Percentiles rank a stretch among this genome's conserved stretches.
Conservation (phyloP, 2,329 filamentous ascomycete genomes). For the Penicillium sp. region DNA sequence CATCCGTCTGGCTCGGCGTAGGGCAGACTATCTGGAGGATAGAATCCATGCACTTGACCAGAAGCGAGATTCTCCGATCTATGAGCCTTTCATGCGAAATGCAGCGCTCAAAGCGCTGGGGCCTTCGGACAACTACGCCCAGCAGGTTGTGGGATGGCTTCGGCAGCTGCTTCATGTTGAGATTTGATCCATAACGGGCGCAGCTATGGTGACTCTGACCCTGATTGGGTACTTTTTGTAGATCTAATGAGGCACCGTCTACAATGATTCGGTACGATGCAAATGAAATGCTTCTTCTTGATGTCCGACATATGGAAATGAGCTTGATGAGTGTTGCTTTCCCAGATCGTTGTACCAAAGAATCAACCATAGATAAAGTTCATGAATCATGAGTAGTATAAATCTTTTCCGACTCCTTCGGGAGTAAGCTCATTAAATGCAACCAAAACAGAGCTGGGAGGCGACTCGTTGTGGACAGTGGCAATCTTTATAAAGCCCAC, state of each 20-base stretch:
- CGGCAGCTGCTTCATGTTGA: conserved; percentile 33
- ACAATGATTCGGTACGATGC: neutral
- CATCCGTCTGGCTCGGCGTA: conserved; percentile 53
- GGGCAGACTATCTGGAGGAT: conserved; percentile 33
- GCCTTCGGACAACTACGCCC: conserved; percentile 26
- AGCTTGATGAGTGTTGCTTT: neutral
- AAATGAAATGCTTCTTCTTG: neutral
- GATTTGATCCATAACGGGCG: conserved; percentile 13
- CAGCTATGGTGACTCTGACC: neutral
- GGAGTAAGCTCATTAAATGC: too few relatives aligned
- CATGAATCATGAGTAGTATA: neutral
- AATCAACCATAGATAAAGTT: too few relatives aligned
- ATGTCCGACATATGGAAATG: neutral
- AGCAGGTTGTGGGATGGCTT: conserved; percentile 40
- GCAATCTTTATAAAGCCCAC: conserved; percentile 13
- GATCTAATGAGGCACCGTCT: neutral
- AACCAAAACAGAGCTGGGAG: neutral
- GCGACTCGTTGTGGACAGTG: conserved; percentile 6
- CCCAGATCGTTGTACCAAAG: neutral
- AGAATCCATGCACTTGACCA: conserved; percentile 33
- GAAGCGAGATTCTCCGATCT: conserved; percentile 1
- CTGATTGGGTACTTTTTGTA: neutral
- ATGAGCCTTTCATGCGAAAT: conserved; percentile 44
- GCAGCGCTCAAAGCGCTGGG: conserved; percentile 55
- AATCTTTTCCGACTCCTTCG: too few relatives aligned